Conservation (phyloP, 2,329 filamentous ascomycete species). For the Hortaea werneckii region DNA sequence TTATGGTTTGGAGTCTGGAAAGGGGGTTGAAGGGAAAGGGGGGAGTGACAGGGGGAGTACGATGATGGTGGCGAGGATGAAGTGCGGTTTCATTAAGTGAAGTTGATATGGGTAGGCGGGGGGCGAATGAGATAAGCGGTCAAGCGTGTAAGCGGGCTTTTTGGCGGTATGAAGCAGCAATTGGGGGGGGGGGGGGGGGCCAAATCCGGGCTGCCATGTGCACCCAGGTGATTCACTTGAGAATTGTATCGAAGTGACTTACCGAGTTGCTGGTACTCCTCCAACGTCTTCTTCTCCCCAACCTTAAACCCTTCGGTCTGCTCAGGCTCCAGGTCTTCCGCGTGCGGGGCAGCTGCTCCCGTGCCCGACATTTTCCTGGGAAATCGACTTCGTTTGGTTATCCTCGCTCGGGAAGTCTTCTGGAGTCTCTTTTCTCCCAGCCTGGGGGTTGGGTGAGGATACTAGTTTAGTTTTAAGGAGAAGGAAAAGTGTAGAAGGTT, state of each 20-base stretch:
- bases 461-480: no score
- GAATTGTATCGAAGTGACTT: conserved; percentile 3
- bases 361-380: conserved; percentile 19
- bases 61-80: neutral
- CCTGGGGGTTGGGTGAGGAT: no score
- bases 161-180: no score
- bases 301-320: conserved; percentile 91
- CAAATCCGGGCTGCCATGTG: no score
- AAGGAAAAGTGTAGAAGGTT: no score
- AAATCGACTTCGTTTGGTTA: neutral
- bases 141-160: no score
- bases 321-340: conserved; percentile 78
- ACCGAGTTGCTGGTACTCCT: conserved; percentile 83
- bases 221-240: no score
- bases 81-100: neutral
- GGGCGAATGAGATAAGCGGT: neutral
- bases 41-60: neutral
- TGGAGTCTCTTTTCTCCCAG: no score
- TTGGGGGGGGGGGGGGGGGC: no score
- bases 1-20: neutral
- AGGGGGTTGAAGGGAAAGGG: neutral
- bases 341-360: conserved; percentile 26
- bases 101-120: no score
- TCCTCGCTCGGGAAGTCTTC: neutral
- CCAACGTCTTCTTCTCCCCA: conserved; percentile 94